Evolutionary conservation across 164 flowering plant genomes (phyloP), one percentile per base, ranked within the genome.

Genomic region (Euptelea pleiosperma): DNA sequence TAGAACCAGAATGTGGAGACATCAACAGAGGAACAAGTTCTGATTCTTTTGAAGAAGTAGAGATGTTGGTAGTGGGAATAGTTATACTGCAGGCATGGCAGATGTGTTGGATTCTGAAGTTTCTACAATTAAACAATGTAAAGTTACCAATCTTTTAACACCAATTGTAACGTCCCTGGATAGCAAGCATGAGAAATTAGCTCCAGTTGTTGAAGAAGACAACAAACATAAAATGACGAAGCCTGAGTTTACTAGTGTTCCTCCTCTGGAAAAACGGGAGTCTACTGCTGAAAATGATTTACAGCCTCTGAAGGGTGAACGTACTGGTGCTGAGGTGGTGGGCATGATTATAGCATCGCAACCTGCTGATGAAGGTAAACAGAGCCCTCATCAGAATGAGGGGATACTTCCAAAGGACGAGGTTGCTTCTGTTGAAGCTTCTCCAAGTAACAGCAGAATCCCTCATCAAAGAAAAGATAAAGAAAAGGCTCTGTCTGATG

Each of bases 271-370:
- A 14, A 78, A 69, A 43, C 55, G 52, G 30, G 90, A 77, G 60
- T 70, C 63, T n/a, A 66, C 76, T 28, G 73, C 76, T 34, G 89
- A 87, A 64, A 81, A 81, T 69, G 79, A 78, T 67, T 30, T 79
- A n/a, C 68, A 36, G 43, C 53, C 55, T 63, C 58, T 44, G 22
- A 51, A 61, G 33, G 51, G 25, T 36, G 63, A 60, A 61, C 58
- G 60, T 30, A 50, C 35, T 18, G 30, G 34, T 35, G 63, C 31
- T 63, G 73, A 62, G 42, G 63, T 51, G 55, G 30, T 52, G n/a
- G 46, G 39, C 55, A 56, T 57, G 39, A 59, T 29, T 50, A 47
- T 59, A 21, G 64, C 49, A 18, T 28, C 66, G 45, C 64, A 60
- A 37, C 62, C 64, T 60, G 35, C 41, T 31, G 45, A 42, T 44